Percentiles rank a stretch among this genome's conserved stretches.
Evolutionary conservation across 1,284 basidiomycete species (phyloP).

Genomic region (Pascua guehoae): DNA sequence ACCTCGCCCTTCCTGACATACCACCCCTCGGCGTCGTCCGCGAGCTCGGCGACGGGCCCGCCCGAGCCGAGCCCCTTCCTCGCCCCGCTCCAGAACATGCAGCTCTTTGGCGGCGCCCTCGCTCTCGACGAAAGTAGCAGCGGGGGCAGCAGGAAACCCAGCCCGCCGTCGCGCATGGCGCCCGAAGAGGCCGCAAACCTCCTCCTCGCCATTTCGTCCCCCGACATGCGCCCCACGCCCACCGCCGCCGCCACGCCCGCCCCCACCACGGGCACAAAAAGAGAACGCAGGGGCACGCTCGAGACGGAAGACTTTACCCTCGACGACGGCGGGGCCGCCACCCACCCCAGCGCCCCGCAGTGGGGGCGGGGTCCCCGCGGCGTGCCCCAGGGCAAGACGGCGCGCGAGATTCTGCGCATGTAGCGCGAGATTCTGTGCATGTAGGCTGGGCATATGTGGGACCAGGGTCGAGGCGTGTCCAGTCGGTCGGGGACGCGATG

Average conservation of each 20-base stretch:
- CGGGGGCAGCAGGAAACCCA: not conserved
- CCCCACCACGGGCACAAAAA: not conserved
- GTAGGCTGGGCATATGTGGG: too few relatives aligned
- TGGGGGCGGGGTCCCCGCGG: not conserved
- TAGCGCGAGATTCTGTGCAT: too few relatives aligned
- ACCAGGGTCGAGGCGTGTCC: too few relatives aligned
- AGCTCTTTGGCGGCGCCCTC: constrained; percentile 37
- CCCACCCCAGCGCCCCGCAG: not conserved
- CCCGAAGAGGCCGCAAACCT: constrained; percentile 45
- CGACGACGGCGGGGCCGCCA: constrained; percentile 23
- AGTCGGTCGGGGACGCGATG: too few relatives aligned
- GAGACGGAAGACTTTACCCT: constrained; percentile 41
- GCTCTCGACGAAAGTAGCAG: constrained; percentile 15
- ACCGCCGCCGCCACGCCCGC: constrained; percentile 22
- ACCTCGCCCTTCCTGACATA: constrained; percentile 44
- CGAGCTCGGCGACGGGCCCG: constrained; percentile 15
- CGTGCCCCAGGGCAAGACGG: constrained; percentile 35
- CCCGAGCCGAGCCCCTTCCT: constrained; percentile 42
- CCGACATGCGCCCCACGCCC: constrained; percentile 35
- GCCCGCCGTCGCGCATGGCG: constrained; percentile 29
- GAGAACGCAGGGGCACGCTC: constrained; percentile 19
- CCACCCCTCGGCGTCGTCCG: constrained; percentile 11
- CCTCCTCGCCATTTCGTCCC: constrained; percentile 41
- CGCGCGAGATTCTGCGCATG: constrained; percentile 43
- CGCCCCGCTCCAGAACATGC: constrained; percentile 37